phyloP scores from a whole-genome alignment of 495 filamentous ascomycete genomes.

The Aspergillus bertholletiae region DNA sequence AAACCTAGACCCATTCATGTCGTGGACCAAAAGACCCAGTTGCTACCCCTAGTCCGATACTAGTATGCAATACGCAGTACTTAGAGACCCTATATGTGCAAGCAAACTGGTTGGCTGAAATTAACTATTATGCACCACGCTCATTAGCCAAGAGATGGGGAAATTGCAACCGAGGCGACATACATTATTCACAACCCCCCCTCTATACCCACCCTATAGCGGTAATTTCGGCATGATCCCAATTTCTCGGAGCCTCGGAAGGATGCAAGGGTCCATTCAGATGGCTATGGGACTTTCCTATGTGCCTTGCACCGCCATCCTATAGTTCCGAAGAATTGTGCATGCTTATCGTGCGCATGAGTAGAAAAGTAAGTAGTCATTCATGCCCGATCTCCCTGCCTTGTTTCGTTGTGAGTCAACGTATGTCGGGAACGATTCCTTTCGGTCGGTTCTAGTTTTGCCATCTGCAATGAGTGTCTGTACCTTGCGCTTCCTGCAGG shows the following conservation, averaged over 20 bases:
- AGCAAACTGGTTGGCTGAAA: neutral
- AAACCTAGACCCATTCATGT: neutral
- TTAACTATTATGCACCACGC: neutral
- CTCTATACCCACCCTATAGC: neutral
- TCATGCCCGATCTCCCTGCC: neutral
- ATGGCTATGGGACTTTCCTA: neutral
- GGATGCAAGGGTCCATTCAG: neutral
- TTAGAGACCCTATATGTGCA: neutral
- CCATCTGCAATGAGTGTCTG: neutral
- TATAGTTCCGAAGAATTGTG: neutral
- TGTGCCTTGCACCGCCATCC: neutral
- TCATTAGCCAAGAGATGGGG: neutral
- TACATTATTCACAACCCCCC: neutral
- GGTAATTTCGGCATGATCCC: neutral
- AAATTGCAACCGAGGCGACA: neutral
- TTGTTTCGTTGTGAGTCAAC: neutral
- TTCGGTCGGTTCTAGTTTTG: neutral
- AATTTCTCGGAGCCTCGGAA: neutral
- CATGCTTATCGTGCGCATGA: neutral
- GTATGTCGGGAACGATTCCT: neutral
- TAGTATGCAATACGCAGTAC: neutral
- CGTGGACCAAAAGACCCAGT: neutral
- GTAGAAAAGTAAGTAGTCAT: neutral
- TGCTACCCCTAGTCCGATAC: neutral
- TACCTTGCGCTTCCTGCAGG: neutral